Evolutionary conservation across 305 asterid species (phyloP).

Genomic region (Petunia hybrid): DNA sequence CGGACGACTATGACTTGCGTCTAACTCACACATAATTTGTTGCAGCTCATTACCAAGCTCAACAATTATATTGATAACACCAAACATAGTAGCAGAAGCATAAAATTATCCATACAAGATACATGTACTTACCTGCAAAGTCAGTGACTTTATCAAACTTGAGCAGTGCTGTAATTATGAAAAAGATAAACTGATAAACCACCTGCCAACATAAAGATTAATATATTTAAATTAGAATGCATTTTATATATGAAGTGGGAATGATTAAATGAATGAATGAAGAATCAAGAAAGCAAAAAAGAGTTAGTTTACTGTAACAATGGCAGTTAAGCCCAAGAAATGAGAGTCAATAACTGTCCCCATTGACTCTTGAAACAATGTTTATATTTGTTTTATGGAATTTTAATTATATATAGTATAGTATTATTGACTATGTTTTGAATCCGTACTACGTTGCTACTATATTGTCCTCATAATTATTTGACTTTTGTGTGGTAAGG

Average conservation of each 20-base stretch:
- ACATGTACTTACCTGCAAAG: constrained; percentile 64
- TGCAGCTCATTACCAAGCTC: no score
- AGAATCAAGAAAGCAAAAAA: neutral
- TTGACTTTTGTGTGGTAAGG: constrained; percentile 9
- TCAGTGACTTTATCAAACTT: constrained; percentile 90
- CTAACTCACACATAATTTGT: no score
- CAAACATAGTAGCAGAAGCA: neutral
- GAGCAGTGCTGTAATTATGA: constrained; percentile 82
- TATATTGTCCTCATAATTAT: constrained; percentile 25
- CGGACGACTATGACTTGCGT: no score
- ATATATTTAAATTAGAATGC: neutral
- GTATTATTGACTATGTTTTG: neutral
- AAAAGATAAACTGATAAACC: constrained; percentile 80
- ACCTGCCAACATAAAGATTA: constrained; percentile 57
- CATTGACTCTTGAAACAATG: constrained; percentile 41
- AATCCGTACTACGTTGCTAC: neutral
- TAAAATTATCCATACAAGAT: no score
- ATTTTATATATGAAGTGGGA: neutral
- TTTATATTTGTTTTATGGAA: neutral
- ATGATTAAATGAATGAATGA: neutral
- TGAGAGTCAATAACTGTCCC: constrained; percentile 86
- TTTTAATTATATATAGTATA: no score
- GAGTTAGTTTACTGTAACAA: constrained; percentile 68
- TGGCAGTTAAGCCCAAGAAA: constrained; percentile 89
- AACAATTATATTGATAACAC: neutral